Base-by-base conservation (phyloP, 1,284 basidiomycete species). In the Coriolopsis trogii region DNA sequence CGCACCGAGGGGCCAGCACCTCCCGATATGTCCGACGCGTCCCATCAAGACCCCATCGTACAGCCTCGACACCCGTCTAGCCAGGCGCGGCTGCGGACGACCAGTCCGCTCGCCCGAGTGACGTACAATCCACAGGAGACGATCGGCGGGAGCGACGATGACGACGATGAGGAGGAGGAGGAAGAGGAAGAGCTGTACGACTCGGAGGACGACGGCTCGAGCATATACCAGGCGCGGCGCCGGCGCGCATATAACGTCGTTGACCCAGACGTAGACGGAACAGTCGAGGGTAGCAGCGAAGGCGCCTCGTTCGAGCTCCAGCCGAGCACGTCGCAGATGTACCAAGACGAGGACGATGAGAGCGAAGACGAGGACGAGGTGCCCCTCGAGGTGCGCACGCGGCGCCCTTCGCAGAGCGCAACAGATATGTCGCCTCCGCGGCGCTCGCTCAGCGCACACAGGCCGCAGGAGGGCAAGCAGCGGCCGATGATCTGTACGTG, bases 71-170 rank as follows among this genome's bases (percentile, higher is more conserved):
- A 16, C 29, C 25, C 38, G 12, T 58, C 40, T 33, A 41, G 39
- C 24, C 58, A 57, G 29, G 53, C 57, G 23, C 64, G 72, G 26
- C 60, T 68, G 8, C 62, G 71, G 29, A 67, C 69, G 18, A 68
- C 71, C 26, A 77, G 73, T 44, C 76, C 76, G 36, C 70, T 78
- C 12, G 69, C 72, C 40, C 68, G 67, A 29, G 62, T 71, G 20
- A 55, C 70, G 9, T 76, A 68, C 58, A 57, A 59, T 38, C 47
- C 42, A 3, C 53, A 54, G 36, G 40, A 53, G 28, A 51, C 52
- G 43, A 41, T 49, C 30, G 33, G 34, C 15, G 49, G 43, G 7
- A 52, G 52, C 44, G 40, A 34, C 20, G 66, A 66, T 40, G 70
- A 70, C 10, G 70, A 67, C 12, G 53, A 55, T 6, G 29, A 48